Evolutionary conservation across 2,329 filamentous ascomycete genomes (phyloP), one percentile per base, ranked within the genome.

Genomic region (Hirsutella thompsonii): DNA sequence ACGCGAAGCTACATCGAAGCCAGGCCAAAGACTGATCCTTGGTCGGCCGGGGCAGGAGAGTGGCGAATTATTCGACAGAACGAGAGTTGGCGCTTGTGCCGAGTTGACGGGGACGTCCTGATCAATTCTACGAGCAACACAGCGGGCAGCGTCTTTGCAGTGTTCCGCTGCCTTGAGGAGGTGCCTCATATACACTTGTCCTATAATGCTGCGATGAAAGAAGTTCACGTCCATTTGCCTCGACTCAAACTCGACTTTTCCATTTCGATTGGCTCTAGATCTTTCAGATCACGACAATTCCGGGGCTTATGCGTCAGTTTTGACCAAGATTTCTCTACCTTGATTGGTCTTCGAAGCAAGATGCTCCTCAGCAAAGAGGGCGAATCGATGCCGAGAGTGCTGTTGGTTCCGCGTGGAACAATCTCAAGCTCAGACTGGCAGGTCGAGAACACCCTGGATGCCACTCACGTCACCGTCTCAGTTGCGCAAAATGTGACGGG

Each of bases 251-350:
- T 78, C 0, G 58, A 60, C 0, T 80, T 79, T 43, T 50, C 44
- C 8, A 40, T 72, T 1, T 45, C 48, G 1, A 13, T 42, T 2
- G 51, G 55, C 0, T 46, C 50, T 0, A 39, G 47, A 0, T 34
- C 35, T 0, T 44, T 77, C 2, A 41, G 49, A n/a, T 76, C 68
- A 1, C 63, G 60, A 5, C 64, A 78, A 42, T 72, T 69, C 43
- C 59, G 62, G 0, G 69, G 66, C 2, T 72, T 74, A 64, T 46
- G 49, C 0, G 48, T 80, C 2, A 70, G 76, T 45, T 13, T 44
- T 0, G 21, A 60, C 10, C 74, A 76, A 46, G 49, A 52, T 2
- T 49, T 75, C 2, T 67, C 60, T 0, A 66, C 70, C 0, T 53
- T 77, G 4, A 48, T 67, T 26, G 74, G 75, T 0, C 23, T 26